Percentiles rank a stretch among this genome's conserved stretches.
These are phyloP conservation scores for Ogataea methanolica DNA, from an alignment of 805 yeast genomes.

Conservation along the genomic window DNA sequence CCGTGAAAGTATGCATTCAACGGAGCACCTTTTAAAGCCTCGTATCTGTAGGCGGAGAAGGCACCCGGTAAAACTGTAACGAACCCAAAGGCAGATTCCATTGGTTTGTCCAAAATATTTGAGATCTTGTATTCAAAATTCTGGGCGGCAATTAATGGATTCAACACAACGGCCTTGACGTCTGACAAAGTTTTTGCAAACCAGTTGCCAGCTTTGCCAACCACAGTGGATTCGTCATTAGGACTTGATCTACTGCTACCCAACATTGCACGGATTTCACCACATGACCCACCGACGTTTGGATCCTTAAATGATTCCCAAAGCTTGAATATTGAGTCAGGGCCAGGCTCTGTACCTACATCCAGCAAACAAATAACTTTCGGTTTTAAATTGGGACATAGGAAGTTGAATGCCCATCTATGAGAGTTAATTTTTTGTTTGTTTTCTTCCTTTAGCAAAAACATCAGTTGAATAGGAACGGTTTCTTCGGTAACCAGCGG, in stretches of 20 bases:
- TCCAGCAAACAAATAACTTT: constrained; percentile 79
- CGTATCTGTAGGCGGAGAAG: constrained; percentile 85
- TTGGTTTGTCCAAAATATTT: constrained; percentile 89
- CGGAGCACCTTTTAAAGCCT: constrained; percentile 77
- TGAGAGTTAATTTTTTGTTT: constrained; percentile 90
- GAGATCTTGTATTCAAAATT: constrained; percentile 96
- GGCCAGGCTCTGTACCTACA: constrained; percentile 91
- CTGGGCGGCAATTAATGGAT: constrained; percentile 90
- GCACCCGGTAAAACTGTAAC: constrained; percentile 96
- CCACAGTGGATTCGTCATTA: constrained; percentile 26
- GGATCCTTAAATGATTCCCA: constrained; percentile 83
- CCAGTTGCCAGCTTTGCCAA: constrained; percentile 19
- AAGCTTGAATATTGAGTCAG: constrained; percentile 78
- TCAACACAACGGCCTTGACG: constrained; percentile 49
- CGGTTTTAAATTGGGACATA: constrained; percentile 78
- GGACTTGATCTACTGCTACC: constrained; percentile 26
- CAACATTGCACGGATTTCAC: constrained; percentile 80
- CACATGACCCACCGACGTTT: constrained; percentile 94
- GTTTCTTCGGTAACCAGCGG: constrained; percentile 58
- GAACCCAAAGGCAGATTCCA: constrained; percentile 90
- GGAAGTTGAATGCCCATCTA: constrained; percentile 93
- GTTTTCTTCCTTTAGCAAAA: constrained; percentile 85
- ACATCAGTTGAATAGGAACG: constrained; percentile 81
- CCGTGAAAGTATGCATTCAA: constrained; percentile 89
- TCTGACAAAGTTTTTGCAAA: constrained; percentile 44